Percentiles rank a stretch among this genome's conserved stretches.
phyloP scores from a whole-genome alignment of 129 eudicot genomes.

The Oenanthe sinensis region DNA sequence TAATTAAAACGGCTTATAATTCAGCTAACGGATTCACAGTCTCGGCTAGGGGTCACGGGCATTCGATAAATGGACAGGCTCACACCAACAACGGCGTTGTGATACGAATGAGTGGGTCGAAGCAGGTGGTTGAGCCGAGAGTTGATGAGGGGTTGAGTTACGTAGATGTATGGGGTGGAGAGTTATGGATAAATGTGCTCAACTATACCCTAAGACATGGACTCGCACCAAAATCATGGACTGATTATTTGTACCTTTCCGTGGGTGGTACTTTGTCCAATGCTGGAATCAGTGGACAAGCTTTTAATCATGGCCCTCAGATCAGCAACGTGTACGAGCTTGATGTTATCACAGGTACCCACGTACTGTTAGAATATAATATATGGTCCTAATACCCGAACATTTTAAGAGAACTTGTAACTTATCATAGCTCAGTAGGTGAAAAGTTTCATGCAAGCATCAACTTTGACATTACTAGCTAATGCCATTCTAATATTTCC shows the following conservation, averaged over 20 bases:
- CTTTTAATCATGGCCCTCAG: conserved; percentile 64
- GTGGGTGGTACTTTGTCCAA: conserved; percentile 66
- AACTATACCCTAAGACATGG: conserved; percentile 48
- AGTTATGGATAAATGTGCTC: conserved; percentile 57
- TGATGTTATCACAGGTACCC: conserved; percentile 47
- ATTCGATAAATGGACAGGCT: conserved; percentile 90
- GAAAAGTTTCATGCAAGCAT: neutral
- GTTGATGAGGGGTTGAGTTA: conserved; percentile 37
- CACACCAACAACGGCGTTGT: conserved; percentile 59
- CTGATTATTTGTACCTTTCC: conserved; percentile 59
- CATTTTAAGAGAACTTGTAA: too few relatives aligned
- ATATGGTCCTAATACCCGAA: too few relatives aligned
- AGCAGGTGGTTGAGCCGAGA: conserved; percentile 3
- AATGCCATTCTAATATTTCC: too few relatives aligned
- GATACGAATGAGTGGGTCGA: conserved; percentile 47
- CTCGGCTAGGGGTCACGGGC: conserved; percentile 96
- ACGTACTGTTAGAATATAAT: too few relatives aligned
- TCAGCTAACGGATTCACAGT: conserved; percentile 45
- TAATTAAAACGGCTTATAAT: conserved; percentile 43
- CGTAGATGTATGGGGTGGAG: conserved; percentile 66
- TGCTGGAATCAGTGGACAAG: conserved; percentile 62
- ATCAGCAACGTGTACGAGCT: conserved; percentile 45
- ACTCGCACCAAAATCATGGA: conserved; percentile 60
- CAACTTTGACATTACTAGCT: too few relatives aligned
- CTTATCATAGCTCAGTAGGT: too few relatives aligned